A percentile compares a stretch with the other conserved stretches of the same genome.
phyloP scores from a whole-genome alignment of 2,329 filamentous ascomycete genomes.

The Ophiostoma sp. region DNA sequence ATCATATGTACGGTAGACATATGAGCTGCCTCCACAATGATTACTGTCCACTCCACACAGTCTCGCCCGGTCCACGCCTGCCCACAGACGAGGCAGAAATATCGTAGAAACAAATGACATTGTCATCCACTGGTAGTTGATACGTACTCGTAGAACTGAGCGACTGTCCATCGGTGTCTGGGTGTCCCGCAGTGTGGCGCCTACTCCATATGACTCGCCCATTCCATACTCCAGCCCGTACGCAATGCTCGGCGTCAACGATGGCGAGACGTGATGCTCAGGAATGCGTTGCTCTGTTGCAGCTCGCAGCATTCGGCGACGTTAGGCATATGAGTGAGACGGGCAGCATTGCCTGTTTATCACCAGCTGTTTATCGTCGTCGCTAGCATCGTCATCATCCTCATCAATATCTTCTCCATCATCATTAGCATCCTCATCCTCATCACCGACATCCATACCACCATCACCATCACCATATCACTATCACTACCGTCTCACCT shows the following conservation, averaged over 20 bases:
- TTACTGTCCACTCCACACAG: background rate
- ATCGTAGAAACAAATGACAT: background rate
- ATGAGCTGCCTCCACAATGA: background rate
- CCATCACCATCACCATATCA: background rate
- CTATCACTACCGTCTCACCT: background rate
- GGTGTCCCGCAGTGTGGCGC: too few relatives aligned
- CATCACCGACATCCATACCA: background rate
- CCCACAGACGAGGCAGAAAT: background rate
- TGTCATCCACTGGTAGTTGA: slow-evolving; percentile 1
- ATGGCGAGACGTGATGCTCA: background rate
- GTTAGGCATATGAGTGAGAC: background rate
- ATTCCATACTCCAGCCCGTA: background rate
- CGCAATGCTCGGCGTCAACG: too few relatives aligned
- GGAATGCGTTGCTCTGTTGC: slow-evolving; percentile 8
- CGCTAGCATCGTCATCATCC: background rate
- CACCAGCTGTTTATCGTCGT: background rate
- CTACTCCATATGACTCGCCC: background rate
- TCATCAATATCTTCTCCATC: background rate
- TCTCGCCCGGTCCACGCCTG: background rate
- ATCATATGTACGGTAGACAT: background rate
- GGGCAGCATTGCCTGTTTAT: background rate
- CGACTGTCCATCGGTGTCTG: too few relatives aligned
- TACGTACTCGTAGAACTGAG: too few relatives aligned
- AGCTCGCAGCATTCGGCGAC: background rate
- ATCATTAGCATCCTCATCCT: background rate